Evolutionary conservation across 2,329 filamentous ascomycete genomes (phyloP), one percentile per base, ranked within the genome.

Genomic region (Colletotrichum aenigma): DNA sequence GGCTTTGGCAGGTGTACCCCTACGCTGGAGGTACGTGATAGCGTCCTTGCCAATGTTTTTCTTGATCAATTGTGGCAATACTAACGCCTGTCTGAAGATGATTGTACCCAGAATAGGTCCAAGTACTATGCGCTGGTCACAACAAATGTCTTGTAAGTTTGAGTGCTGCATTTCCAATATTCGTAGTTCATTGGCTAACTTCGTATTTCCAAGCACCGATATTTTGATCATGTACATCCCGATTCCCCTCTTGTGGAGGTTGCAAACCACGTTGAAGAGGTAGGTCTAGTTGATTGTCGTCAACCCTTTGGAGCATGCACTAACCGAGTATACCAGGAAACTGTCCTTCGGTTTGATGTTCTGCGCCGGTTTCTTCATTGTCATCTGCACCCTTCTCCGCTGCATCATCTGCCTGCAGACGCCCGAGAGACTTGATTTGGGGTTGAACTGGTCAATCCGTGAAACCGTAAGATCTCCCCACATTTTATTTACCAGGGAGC

Each of bases 341-440:
- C 18, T 78, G 13, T 73, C 76, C 1, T 73, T 78, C 26, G 75
- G 69, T 2, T 13, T 71, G n/a, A 74, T 78, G 66, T 77, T 78
- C 52, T 75, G 70, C 67, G 76, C 77, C 16, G 77, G 77, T 56
- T 68, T 78, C 66, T 78, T 78, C 58, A 76, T 78, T 28, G 65
- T 78, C 16, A 68, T 75, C 15, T 76, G 73, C 66, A 76, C 76
- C 21, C 21, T 78, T 4, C 71, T 78, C 5, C 77, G 77, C 30
- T 76, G 74, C 62, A 56, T 74, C 13, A 77, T 71, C 36, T 74
- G 69, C 30, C 24, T 77, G 36, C 56, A 48, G 13, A 74, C 68
- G 12, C 61, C 75, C 7, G 73, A 71, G n/a, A 70, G 73, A 38
- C 68, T 74, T 43, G 68, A 75, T 38, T 26, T 71, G 6, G 72